These are phyloP conservation scores for Teratosphaeria pseudoeucalypti DNA, from an alignment of 2,329 filamentous ascomycete species.

Conservation along the genomic window DNA sequence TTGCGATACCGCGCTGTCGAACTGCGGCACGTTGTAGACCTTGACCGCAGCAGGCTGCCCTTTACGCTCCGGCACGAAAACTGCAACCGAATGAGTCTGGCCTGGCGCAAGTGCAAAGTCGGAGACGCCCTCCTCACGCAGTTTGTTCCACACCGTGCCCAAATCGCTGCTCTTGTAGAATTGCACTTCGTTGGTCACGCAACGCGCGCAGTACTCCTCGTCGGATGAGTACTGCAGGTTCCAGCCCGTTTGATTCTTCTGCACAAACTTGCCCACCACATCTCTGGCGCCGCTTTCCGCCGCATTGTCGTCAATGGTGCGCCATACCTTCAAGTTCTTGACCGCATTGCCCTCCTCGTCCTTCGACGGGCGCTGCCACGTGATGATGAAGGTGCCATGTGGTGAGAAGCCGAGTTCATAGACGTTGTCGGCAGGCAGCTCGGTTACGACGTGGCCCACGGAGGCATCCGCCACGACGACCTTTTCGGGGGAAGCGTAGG, in stretches of 20 bases:
- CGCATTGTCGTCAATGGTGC: constrained; percentile 59
- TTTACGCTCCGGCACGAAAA: constrained; percentile 89
- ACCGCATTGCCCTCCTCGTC: constrained; percentile 86
- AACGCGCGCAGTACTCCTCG: constrained; percentile 83
- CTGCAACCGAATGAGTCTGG: constrained; percentile 81
- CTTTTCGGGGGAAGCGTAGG: constrained; percentile 80
- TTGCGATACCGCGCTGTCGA: constrained; percentile 72
- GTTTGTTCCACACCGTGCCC: constrained; percentile 84
- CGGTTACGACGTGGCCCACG: constrained; percentile 61
- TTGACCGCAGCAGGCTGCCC: constrained; percentile 89
- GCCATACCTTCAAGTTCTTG: constrained; percentile 97
- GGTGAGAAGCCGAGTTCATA: constrained; percentile 95
- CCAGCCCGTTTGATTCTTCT: constrained; percentile 92
- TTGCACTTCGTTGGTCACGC: constrained; percentile 94
- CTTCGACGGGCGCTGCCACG: constrained; percentile 88
- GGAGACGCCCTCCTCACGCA: constrained; percentile 79
- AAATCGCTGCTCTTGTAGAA: constrained; percentile 88
- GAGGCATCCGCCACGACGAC: constrained; percentile 79
- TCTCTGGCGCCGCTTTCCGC: constrained; percentile 53
- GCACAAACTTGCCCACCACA: constrained; percentile 80
- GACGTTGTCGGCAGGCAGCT: constrained; percentile 69
- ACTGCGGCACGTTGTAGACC: constrained; percentile 86
- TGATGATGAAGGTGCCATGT: constrained; percentile 82
- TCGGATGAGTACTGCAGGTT: constrained; percentile 94
- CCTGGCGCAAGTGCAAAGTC: constrained; percentile 87